Evolutionary conservation across 495 filamentous ascomycete genomes (phyloP), one percentile per base, ranked within the genome.

Genomic region (Platismatia glauca): DNA sequence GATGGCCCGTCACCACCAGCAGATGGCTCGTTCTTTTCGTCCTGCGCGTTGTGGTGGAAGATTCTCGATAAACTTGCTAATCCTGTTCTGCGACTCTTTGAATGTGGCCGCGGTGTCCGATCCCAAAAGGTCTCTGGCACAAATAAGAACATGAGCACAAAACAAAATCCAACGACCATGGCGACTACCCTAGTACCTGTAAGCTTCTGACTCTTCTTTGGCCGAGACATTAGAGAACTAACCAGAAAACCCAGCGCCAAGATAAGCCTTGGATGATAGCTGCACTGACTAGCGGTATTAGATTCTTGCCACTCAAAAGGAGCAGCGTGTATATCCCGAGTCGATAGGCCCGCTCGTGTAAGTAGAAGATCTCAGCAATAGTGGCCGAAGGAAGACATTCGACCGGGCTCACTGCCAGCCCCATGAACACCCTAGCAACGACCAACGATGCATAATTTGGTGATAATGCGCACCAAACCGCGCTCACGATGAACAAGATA

Each of bases 111-210:
- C 4, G 92, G 93, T 4, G 86, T 86, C 27, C 94, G 81, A 69
- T 97, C 91, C 94, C 94, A 97, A 69, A 96, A 96, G 0, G 92
- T 96, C 74, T 98, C 94, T 0, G 94, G 94, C 8, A 95, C 89
- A 68, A 96, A 96, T 61, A 98, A 78, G 68, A 96, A 96, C 1
- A 97, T 77, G 1, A 95, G 73, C 12, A 81, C 68, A 48, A 88
- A 80, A 65, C 88, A 89, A 58, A 87, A 83, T 0, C 83, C 91
- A 41, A 93, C 91, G 34, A 96, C 73, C 2, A 95, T 89, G 8
- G 94, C 86, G 60, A 96, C 87, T 64, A 95, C 84, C 88, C 87
- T 88, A 66, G 9, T 31, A 57, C 35, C 18, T 27, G 62, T 76
- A 68, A 78, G 71, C 34, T 44, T 20, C 13, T 33, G 31, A 4